Conservation (phyloP, 441 rosid genomes). For the Euphorbia corollata region DNA sequence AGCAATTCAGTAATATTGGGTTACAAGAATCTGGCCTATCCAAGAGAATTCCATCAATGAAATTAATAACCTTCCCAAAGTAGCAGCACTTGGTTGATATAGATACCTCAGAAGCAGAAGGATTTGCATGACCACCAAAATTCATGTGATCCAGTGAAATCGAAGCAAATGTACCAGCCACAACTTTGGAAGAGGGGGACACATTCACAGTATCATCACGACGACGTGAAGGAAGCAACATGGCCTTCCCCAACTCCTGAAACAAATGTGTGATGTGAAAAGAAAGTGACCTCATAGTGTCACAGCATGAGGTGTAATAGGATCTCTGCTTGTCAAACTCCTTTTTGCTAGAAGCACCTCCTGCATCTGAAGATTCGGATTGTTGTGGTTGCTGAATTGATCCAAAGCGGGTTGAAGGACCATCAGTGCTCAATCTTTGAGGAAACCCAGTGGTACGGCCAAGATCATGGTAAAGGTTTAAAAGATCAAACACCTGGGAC, state of each 20-base stretch:
- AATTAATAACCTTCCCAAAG: conserved; percentile 90
- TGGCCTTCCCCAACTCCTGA: conserved; percentile 95
- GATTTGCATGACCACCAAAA: conserved; percentile 58
- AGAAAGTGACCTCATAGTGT: conserved; percentile 81
- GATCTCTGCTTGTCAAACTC: conserved; percentile 72
- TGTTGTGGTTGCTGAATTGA: conserved; percentile 26
- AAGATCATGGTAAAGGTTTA: conserved; percentile 86
- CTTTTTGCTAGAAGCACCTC: conserved; percentile 39
- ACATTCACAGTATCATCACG: conserved; percentile 87
- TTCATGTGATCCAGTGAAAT: conserved; percentile 73
- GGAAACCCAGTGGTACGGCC: conserved; percentile 77
- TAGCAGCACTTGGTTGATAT: conserved; percentile 85
- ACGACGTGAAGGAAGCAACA: conserved; percentile 90
- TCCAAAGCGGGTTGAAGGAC: conserved; percentile 41
- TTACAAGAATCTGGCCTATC: conserved; percentile 93
- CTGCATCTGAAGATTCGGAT: conserved; percentile 48
- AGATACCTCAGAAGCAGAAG: conserved; percentile 53
- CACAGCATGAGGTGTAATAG: conserved; percentile 82
- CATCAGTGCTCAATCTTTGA: conserved; percentile 53
- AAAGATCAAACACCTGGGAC: conserved; percentile 92
- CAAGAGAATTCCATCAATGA: conserved; percentile 77
- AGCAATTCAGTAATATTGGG: conserved; percentile 74
- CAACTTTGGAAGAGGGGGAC: conserved; percentile 81
- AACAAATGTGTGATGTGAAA: conserved; percentile 86
- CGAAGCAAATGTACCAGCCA: conserved; percentile 76